phyloP scores from a whole-genome alignment of 495 filamentous ascomycete genomes.

The Penicillium angulare region DNA sequence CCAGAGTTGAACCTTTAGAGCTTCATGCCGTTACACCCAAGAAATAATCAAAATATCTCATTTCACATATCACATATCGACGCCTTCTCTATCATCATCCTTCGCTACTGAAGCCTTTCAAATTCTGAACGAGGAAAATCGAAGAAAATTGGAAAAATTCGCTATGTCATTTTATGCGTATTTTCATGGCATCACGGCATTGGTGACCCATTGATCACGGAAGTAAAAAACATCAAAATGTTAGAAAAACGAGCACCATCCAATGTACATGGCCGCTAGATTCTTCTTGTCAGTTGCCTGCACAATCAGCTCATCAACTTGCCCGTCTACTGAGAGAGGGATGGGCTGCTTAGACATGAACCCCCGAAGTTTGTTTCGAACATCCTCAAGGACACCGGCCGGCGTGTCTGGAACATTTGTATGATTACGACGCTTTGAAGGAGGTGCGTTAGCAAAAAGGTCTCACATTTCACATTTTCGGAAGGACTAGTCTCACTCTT shows the following conservation, averaged over 20 bases:
- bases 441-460: background rate
- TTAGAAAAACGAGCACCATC: conserved; percentile 93
- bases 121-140: too few relatives aligned
- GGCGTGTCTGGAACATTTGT: conserved; percentile 77
- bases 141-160: too few relatives aligned
- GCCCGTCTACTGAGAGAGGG: conserved; percentile 89
- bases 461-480: background rate
- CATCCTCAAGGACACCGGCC: conserved; percentile 84
- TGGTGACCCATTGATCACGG: too few relatives aligned
- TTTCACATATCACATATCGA: too few relatives aligned
- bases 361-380: conserved; percentile 81
- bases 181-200: background rate
- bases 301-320: conserved; percentile 88
- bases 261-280: conserved; percentile 92
- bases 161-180: background rate
- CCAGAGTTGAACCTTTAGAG: background rate
- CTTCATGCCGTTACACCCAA: background rate
- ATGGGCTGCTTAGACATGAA: conserved; percentile 82
- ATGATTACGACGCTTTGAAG: conserved; percentile 53
- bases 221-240: background rate
- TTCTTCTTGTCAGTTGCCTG: conserved; percentile 76
- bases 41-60: background rate
- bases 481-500: conserved; percentile 46
- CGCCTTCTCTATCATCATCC: too few relatives aligned
- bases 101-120: too few relatives aligned